Conservation (phyloP, 2,329 filamentous ascomycete species). For the Fusarium tanahbumbuense region DNA sequence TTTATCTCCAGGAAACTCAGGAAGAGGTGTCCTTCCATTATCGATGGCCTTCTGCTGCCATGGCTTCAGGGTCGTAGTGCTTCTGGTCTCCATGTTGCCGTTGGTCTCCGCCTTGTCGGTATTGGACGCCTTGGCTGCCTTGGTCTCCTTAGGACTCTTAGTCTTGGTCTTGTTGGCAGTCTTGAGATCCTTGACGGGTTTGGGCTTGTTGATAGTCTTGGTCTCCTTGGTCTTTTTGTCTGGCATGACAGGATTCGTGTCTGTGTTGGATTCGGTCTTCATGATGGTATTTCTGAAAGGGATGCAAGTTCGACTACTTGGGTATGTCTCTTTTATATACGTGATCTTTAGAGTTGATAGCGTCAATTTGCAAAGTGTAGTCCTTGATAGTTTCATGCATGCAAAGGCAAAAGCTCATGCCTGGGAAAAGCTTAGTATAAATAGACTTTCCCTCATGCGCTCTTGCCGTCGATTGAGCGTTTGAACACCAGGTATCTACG, state of each 20-base stretch:
- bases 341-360: neutral
- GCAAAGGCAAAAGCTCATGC: neutral
- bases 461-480: neutral
- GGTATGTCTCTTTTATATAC: neutral
- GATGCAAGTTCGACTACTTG: neutral
- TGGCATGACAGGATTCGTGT: neutral
- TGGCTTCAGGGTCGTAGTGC: neutral
- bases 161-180: no score
- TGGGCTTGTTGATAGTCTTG: neutral
- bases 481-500: neutral
- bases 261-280: neutral
- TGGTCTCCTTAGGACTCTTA: neutral
- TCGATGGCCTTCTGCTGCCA: neutral
- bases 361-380: neutral
- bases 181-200: neutral
- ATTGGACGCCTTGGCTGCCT: neutral
- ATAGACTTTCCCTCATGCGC: neutral
- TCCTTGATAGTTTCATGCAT: neutral
- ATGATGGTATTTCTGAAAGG: neutral
- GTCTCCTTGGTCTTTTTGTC: neutral
- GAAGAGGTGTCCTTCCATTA: neutral
- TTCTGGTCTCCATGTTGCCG: neutral
- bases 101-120: neutral
- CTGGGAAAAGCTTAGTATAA: neutral
- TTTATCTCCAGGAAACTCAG: neutral